Conservation (phyloP, 1,139 yeast species). For the Protomyces gravidus region DNA sequence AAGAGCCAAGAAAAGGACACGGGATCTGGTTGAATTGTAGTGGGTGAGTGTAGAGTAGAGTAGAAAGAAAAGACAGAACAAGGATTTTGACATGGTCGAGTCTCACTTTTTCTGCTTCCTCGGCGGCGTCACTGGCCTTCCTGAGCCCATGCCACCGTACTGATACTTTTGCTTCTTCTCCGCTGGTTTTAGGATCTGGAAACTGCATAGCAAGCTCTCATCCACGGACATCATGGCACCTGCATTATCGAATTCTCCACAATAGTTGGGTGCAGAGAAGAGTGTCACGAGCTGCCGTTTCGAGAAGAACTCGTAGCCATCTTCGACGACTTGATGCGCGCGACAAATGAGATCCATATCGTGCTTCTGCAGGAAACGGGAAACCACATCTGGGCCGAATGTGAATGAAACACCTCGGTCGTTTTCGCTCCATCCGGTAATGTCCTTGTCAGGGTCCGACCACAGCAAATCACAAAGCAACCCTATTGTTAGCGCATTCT, state of each 20-base stretch:
- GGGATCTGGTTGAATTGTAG: no score
- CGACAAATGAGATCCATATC: conserved; percentile 96
- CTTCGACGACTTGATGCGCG: conserved; percentile 98
- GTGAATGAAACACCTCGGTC: conserved; percentile 97
- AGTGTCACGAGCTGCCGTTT: conserved; percentile 93
- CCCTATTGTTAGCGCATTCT: conserved; percentile 50
- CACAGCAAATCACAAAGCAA: conserved; percentile 90
- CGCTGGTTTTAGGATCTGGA: conserved; percentile 96
- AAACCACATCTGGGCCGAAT: conserved; percentile 95
- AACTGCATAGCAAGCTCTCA: conserved; percentile 89
- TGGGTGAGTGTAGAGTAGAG: not conserved
- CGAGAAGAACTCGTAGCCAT: conserved; percentile 94
- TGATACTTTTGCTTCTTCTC: conserved; percentile 81
- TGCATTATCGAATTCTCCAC: conserved; percentile 98
- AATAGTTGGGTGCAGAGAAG: conserved; percentile 94
- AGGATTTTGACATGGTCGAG: no score
- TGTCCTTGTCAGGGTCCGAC: conserved; percentile 98
- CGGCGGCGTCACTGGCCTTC: conserved; percentile 56
- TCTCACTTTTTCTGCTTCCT: conserved; percentile 54
- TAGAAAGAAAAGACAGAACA: not conserved
- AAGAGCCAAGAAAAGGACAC: no score
- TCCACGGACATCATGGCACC: conserved; percentile 99
- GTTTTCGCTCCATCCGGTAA: conserved; percentile 96
- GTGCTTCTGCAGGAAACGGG: conserved; percentile 87
- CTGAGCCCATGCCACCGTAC: conserved; percentile 49